A percentile compares a stretch with the other conserved stretches of the same genome.
These are phyloP conservation scores for Musa acuminata DNA, from an alignment of 176 grass and related monocot genomes.

Conservation along the genomic window DNA sequence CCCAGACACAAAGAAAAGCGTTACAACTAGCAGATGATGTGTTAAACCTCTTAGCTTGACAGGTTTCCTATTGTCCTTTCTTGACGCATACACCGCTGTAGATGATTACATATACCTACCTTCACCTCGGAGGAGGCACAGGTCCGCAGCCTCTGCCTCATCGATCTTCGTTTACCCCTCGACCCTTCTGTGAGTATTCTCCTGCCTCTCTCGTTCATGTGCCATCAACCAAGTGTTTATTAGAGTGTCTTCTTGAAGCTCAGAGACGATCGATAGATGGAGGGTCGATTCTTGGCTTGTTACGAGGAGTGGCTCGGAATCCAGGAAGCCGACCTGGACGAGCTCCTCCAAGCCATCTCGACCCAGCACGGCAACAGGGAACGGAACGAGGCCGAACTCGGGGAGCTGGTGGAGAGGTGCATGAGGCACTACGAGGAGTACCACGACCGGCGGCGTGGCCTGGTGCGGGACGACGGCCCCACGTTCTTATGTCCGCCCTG, in stretches of 20 bases:
- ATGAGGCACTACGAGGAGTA: conserved; percentile 57
- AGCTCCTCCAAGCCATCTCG: background rate
- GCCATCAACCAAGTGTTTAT: background rate
- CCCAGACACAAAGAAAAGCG: too few species aligned
- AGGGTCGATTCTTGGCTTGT: background rate
- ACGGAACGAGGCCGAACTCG: conserved; percentile 35
- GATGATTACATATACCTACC: too few species aligned
- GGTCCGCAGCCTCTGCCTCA: too few species aligned
- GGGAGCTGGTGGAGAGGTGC: conserved; percentile 29
- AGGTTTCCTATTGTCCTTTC: too few species aligned
- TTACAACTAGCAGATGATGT: too few species aligned
- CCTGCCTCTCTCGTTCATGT: too few species aligned
- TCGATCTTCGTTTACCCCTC: too few species aligned
- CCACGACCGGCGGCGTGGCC: conserved; percentile 13
- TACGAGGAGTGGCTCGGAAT: conserved; percentile 1
- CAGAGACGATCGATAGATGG: background rate
- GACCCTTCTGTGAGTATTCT: too few species aligned
- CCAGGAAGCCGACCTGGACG: conserved; percentile 6
- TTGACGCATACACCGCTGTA: too few species aligned
- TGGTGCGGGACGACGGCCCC: conserved; percentile 29
- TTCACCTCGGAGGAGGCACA: too few species aligned
- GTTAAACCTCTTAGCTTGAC: too few species aligned
- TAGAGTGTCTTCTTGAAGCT: background rate
- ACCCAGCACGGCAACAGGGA: background rate
- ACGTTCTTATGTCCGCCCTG: conserved; percentile 54